Conservation (phyloP, 2,329 filamentous ascomycete species). For the Fonsecaea multimorphosa region DNA sequence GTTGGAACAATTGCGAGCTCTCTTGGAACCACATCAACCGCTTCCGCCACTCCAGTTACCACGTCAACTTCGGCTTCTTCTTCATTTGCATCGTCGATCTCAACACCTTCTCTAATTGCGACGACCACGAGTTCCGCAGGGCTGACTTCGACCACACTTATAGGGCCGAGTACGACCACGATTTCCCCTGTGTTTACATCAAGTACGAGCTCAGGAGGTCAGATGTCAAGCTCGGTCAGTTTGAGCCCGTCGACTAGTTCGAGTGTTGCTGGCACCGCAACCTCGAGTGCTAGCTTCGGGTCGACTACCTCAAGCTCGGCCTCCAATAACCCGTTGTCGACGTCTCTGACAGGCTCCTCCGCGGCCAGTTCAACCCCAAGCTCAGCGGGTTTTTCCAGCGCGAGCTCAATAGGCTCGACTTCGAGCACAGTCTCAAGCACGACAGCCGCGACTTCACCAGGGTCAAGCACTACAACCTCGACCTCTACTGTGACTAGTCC, state of each 20-base stretch:
- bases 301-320: constrained; percentile 2
- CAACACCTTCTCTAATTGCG: constrained; percentile 4
- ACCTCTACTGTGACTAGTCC: not conserved
- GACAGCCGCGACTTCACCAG: not conserved
- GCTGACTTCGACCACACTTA: constrained; percentile 10
- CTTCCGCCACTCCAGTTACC: not conserved
- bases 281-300: not conserved
- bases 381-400: too few species aligned
- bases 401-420: too few species aligned
- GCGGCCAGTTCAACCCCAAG: not conserved
- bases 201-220: not conserved
- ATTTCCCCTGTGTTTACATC: not conserved
- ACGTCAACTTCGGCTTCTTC: constrained; percentile 5
- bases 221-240: constrained; percentile 9
- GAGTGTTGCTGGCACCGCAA: constrained; percentile 1
- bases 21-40: constrained; percentile 8
- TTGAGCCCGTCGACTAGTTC: not conserved
- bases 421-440: constrained; percentile 9
- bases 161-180: constrained; percentile 8
- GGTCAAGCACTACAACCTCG: not conserved
- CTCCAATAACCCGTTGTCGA: not conserved
- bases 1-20: not conserved
- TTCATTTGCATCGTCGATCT: not conserved
- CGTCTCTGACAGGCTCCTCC: not conserved
- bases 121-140: constrained; percentile 12